Percentiles rank a stretch among this genome's conserved stretches.
Evolutionary conservation across 75 land plant species (phyloP).

Genomic region (Pinus albicaulis): DNA sequence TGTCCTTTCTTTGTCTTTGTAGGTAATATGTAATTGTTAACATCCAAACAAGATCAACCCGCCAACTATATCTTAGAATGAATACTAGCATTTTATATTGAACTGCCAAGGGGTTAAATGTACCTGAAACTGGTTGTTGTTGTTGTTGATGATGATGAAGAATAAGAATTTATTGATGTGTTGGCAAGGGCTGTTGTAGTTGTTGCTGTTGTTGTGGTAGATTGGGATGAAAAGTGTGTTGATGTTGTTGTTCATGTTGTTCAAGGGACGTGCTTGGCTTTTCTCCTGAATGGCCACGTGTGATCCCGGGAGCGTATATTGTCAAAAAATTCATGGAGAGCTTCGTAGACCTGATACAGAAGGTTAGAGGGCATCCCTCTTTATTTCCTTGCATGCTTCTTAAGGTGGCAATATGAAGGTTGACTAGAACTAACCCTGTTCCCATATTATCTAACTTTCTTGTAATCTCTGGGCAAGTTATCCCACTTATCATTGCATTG

Average conservation of each 20-base stretch:
- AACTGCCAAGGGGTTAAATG: background rate
- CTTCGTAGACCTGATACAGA: conserved; percentile 40
- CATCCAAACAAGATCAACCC: background rate
- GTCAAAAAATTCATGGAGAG: conserved; percentile 53
- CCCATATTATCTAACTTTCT: too few relatives aligned
- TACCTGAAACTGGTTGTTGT: background rate
- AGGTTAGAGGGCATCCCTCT: conserved; percentile 54
- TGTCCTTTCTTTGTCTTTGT: too few relatives aligned
- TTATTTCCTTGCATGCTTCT: too few relatives aligned
- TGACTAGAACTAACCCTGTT: too few relatives aligned
- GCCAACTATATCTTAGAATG: background rate
- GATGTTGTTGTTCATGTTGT: conserved; percentile 8
- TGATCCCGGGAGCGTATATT: conserved; percentile 16
- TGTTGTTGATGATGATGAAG: conserved; percentile 11
- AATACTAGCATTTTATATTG: background rate
- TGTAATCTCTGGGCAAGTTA: too few relatives aligned
- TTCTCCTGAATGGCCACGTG: background rate
- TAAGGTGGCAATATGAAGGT: too few relatives aligned
- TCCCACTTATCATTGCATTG: too few relatives aligned
- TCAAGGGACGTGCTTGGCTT: background rate
- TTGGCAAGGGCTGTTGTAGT: conserved; percentile 7
- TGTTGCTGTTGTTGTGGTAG: background rate
- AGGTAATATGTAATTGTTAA: too few relatives aligned
- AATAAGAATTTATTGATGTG: conserved; percentile 5
- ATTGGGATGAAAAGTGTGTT: background rate